These are phyloP conservation scores for Salvia hispanica DNA, from an alignment of 257 asterid species.

Conservation along the genomic window DNA sequence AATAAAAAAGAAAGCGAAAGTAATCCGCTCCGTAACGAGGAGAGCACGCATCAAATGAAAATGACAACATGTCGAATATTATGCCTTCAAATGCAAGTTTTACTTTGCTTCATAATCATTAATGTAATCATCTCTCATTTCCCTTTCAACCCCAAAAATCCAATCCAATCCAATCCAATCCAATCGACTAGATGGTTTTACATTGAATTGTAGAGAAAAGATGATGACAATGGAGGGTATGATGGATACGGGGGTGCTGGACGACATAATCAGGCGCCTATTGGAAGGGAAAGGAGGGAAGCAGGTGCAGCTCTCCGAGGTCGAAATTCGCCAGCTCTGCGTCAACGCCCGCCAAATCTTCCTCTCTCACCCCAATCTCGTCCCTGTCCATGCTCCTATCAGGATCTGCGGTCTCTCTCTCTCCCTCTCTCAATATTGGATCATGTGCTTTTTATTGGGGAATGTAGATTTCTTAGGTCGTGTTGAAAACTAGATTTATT, in stretches of 20 bases:
- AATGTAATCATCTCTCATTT: constrained; percentile 19
- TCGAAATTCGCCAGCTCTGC: constrained; percentile 95
- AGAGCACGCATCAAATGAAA: constrained; percentile 33
- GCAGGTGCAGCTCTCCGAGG: constrained; percentile 92
- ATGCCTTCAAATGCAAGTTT: constrained; percentile 24
- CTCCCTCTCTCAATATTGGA: not conserved
- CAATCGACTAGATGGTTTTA: constrained; percentile 4
- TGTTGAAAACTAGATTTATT: not conserved
- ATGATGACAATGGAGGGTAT: constrained; percentile 85
- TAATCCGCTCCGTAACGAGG: constrained; percentile 20
- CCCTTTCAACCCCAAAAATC: constrained; percentile 23
- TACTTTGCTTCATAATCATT: constrained; percentile 19
- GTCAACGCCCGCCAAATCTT: constrained; percentile 79
- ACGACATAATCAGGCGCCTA: constrained; percentile 72
- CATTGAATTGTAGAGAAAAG: constrained; percentile 22
- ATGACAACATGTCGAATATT: constrained; percentile 22
- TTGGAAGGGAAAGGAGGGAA: constrained; percentile 89
- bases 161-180: constrained; percentile 21
- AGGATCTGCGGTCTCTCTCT: constrained; percentile 69
- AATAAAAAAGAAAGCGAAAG: not conserved
- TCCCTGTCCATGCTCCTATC: constrained; percentile 68
- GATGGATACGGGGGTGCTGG: constrained; percentile 79
- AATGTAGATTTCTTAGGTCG: not conserved
- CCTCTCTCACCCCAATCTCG: constrained; percentile 76
- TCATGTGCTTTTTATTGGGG: constrained; percentile 6